Conservation (phyloP, 345 rosid species). For the Gossypioides kirkii region DNA sequence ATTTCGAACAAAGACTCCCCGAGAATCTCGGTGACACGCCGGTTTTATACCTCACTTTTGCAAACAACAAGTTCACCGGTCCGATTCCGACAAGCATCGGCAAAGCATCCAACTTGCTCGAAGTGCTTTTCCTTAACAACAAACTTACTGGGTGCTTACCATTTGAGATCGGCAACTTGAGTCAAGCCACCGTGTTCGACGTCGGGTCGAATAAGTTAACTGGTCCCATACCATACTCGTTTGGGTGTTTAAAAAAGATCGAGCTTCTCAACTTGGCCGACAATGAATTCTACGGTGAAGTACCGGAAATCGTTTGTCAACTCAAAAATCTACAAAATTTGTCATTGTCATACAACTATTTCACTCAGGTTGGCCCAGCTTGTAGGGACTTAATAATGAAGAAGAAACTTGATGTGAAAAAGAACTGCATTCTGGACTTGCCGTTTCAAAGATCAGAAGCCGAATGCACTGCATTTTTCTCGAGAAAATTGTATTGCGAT, state of each 20-base stretch:
- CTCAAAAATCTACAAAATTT: slow-evolving; percentile 32
- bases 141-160: slow-evolving; percentile 48
- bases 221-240: slow-evolving; percentile 54
- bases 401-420: slow-evolving; percentile 35
- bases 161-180: slow-evolving; percentile 42
- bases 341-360: slow-evolving; percentile 40
- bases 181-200: slow-evolving; percentile 32
- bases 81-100: slow-evolving; percentile 50
- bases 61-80: slow-evolving; percentile 47
- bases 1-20: slow-evolving; percentile 33
- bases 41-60: slow-evolving; percentile 48
- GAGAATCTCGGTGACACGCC: slow-evolving; percentile 37
- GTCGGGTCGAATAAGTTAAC: slow-evolving; percentile 37
- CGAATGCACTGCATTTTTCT: slow-evolving; percentile 36
- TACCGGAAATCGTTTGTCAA: slow-evolving; percentile 48
- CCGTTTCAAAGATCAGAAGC: slow-evolving; percentile 35
- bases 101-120: slow-evolving; percentile 26
- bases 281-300: slow-evolving; percentile 37
- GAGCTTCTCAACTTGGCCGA: slow-evolving; percentile 30
- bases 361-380: slow-evolving; percentile 49
- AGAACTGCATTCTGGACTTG: slow-evolving; percentile 53
- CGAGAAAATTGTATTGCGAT: slow-evolving; percentile 14
- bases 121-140: slow-evolving; percentile 51
- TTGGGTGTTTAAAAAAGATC: slow-evolving; percentile 42
- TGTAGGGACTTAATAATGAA: slow-evolving; percentile 33